Evolutionary conservation across 2,329 filamentous ascomycete species (phyloP), one percentile per base, ranked within the genome.

Genomic region (Sclerotinia subarctica): DNA sequence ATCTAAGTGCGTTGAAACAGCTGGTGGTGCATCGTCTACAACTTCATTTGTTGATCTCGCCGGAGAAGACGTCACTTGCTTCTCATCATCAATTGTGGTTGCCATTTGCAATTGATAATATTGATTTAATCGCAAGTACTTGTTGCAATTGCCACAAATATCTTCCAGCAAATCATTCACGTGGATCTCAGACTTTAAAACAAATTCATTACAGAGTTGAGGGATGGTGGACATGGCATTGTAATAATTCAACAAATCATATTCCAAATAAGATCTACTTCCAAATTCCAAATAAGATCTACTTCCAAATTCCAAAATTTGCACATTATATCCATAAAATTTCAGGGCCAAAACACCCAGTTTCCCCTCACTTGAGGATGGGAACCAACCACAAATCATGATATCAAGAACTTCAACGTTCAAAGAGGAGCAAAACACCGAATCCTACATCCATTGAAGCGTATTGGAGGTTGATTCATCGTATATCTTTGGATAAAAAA

Each of bases 1-100:
- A 70, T 80, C 79, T 17, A 74, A 68, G 62, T 78, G 75, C 8
- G 70, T 70, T 6, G 71, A 69, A 29, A 71, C 60, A 11, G 66
- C 68, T 26, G 69, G 29, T 5, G 68, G 62, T 47, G 49, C 17
- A 51, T 13, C 15, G 2, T 72, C 63, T 24, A 72, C 71, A 42
- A 29, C 46, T 44, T 51, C 26, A 49, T 21, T 52, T 32, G 53
- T 7, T n/a, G 59, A 47, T n/a, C 32, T 32, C 6, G 57, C 63
- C 47, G 70, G 47, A 52, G 63, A 58, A 35, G 52, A 52, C 44
- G 44, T 32, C 24, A 67, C 38, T 47, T 69, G 53, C 53, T 73
- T 74, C 51, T 73, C 71, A 17, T 63, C 69, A 54, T 71, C 69
- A 53, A 32, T 56, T 35, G 70, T 69, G 49, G 52, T 38, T 71